Base-by-base conservation (phyloP, 805 yeast species). In the Wickerhamiella alocasiicola region DNA sequence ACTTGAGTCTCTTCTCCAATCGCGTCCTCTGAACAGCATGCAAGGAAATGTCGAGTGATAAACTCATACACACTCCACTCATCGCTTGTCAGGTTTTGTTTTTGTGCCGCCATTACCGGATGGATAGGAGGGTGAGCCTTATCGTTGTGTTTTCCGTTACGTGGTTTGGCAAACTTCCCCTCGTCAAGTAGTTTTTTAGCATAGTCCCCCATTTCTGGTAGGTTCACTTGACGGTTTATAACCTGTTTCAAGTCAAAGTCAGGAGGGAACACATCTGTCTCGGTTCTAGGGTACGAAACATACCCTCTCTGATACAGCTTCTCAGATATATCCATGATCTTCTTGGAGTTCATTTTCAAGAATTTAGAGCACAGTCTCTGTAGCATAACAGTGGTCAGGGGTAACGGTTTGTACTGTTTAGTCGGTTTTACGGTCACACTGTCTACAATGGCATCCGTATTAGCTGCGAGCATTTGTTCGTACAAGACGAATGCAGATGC, bases 71-170 rank as follows among this genome's bases (percentile, higher is more conserved):
- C 88, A 1, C 55, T 59, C 9, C 44, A 61, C 35, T 52, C 48
- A 64, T 71, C 44, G 62, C 63, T 32, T 36, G 49, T 26, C 25
- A 52, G 43, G 2, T 17, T 30, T 2, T 42, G 39, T 1, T 46
- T 42, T 3, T 49, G 54, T 5, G 51, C 51, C 4, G 36, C 19
- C 11, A 46, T 53, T 9, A 83, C 75, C 0, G 99, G 99, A 59
- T 91, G 96, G 44, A 91, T 91, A 0, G 99, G 96, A 4, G 98
- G 97, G 70, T 91, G 99, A 18, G 98, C 97, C 55, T 84, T 77
- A 62, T 91, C 99, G 54, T 85, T 81, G 54, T 82, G 78, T 9
- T 65, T 68, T 4, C 99, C 99, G 29, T 67, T 67, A 38, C 97
- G 63, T 0, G 99, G 98, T 3, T 53, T 53, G n/a, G 66, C 53